phyloP scores from a whole-genome alignment of 1,284 basidiomycete genomes.

The Ustilago cynodontis region DNA sequence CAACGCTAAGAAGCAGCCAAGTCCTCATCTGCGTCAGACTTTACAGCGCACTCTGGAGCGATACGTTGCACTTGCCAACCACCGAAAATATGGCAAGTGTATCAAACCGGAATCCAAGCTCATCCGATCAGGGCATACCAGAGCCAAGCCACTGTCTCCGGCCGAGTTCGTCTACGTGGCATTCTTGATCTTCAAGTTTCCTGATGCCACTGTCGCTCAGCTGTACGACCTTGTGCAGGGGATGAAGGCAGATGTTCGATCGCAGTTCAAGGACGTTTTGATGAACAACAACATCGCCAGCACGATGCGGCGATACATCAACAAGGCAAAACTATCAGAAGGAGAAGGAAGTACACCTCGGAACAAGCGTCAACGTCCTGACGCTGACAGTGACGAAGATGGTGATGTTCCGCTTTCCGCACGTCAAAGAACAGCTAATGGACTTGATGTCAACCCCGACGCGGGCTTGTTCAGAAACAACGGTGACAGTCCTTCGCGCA shows the following conservation, averaged over 20 bases:
- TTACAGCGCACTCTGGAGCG: conserved; percentile 39
- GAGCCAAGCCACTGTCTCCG: conserved; percentile 44
- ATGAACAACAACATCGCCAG: conserved; percentile 36
- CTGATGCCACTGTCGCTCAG: conserved; percentile 24
- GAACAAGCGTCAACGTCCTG: conserved; percentile 14
- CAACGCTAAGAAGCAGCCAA: conserved; percentile 20
- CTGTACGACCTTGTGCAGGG: conserved; percentile 41
- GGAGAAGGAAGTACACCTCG: conserved; percentile 11
- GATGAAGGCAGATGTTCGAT: conserved; percentile 43
- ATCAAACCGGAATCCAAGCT: conserved; percentile 42
- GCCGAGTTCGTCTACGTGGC: conserved; percentile 54
- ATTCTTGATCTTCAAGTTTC: conserved; percentile 45
- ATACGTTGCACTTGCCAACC: conserved; percentile 46
- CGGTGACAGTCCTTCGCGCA: conserved; percentile 12
- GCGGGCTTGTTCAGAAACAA: conserved; percentile 24
- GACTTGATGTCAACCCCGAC: conserved; percentile 31
- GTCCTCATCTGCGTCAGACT: conserved; percentile 5
- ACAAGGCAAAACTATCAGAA: conserved; percentile 7
- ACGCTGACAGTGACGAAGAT: conserved; percentile 18
- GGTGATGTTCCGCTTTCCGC: conserved; percentile 19
- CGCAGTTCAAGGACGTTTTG: conserved; percentile 49
- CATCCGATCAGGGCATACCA: conserved; percentile 11
- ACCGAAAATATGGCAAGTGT: conserved; percentile 36
- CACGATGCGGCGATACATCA: conserved; percentile 39
- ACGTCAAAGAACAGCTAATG: conserved; percentile 12